Base-by-base conservation (phyloP, 352 stramenopile species). In the Globisporangium solare region DNA sequence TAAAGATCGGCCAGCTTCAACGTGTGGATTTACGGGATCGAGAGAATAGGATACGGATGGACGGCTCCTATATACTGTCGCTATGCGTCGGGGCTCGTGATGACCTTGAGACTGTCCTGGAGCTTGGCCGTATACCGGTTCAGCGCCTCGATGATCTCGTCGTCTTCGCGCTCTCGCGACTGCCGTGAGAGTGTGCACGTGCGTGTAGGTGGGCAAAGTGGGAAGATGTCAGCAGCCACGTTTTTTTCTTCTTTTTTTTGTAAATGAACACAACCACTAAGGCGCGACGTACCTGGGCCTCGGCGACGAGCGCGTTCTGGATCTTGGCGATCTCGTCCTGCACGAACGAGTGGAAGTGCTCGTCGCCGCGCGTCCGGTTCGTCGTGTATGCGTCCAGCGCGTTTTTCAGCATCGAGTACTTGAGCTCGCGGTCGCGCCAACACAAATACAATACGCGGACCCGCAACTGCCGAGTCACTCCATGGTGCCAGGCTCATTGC, bases 71-170 rank as follows among this genome's bases (percentile, higher is more conserved):
- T 17, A 42, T 42, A 42, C 10, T 12, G 37, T 17, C 14, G 37
- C 37, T 64, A 92, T 2, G 76, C 76, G 51, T 93, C 83, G 11
- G 85, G 83, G 47, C 80, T 87, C 37, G 89, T 95, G 66, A 96
- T 95, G 64, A 97, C 83, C 51, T 94, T 94, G 61, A 98, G 84
- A 66, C 86, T 97, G 50, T 92, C 82, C 66, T 98, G 92, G 11
- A 98, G 63, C 72, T 98, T 96, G 55, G 87, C 73, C 0, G 92
- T 97, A 70, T 97, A 98, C 40, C 86, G 66, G 67, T 97, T 97
- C 56, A 98, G 81, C 35, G 88, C 91, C 52, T 93, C 82, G 17
- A 97, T 89, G 65, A 98, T 98, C 61, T 97, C 83, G 65, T 97
- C 88, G 76, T 98, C 94, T 63, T 96, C 85, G 27, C 78, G 67